phyloP scores from a whole-genome alignment of 2,329 filamentous ascomycete genomes.

The Setomelanomma holmii region DNA sequence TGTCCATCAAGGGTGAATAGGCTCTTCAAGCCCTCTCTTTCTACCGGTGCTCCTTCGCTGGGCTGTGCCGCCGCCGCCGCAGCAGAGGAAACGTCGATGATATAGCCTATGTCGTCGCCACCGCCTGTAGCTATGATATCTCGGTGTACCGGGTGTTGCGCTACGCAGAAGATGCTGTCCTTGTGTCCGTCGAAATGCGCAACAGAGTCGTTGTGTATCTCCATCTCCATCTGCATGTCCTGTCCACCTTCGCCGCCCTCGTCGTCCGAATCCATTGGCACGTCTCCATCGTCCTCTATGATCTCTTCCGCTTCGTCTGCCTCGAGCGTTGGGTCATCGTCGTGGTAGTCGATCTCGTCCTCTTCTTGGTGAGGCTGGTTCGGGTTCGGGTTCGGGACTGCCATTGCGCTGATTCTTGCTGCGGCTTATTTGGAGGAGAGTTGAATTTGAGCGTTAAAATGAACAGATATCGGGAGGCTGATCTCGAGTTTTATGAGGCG shows the following conservation, averaged over 20 bases:
- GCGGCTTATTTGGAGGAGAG: neutral
- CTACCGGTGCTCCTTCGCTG: conserved; percentile 56
- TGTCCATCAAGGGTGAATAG: conserved; percentile 86
- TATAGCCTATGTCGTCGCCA: conserved; percentile 83
- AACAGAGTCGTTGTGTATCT: conserved; percentile 87
- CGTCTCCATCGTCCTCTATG: conserved; percentile 70
- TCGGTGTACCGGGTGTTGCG: conserved; percentile 83
- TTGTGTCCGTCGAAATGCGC: conserved; percentile 91
- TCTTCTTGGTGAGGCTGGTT: conserved; percentile 37
- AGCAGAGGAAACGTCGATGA: conserved; percentile 81
- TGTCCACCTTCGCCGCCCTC: conserved; percentile 59
- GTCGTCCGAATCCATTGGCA: conserved; percentile 81
- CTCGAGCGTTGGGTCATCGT: conserved; percentile 75
- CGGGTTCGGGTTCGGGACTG: conserved; percentile 30
- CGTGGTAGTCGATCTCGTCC: conserved; percentile 57
- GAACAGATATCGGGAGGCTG: neutral
- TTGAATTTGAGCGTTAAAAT: neutral
- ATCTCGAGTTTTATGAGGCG: conserved; percentile 14
- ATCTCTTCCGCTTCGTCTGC: conserved; percentile 81
- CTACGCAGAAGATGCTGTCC: conserved; percentile 93
- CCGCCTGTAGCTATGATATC: conserved; percentile 87
- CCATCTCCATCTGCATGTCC: conserved; percentile 70
- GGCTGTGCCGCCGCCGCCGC: conserved; percentile 71
- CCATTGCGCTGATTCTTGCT: conserved; percentile 19
- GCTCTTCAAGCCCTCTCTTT: conserved; percentile 66